These are phyloP conservation scores for Ettlia oleoabundans DNA, from an alignment of 139 green algal species.

Conservation along the genomic window DNA sequence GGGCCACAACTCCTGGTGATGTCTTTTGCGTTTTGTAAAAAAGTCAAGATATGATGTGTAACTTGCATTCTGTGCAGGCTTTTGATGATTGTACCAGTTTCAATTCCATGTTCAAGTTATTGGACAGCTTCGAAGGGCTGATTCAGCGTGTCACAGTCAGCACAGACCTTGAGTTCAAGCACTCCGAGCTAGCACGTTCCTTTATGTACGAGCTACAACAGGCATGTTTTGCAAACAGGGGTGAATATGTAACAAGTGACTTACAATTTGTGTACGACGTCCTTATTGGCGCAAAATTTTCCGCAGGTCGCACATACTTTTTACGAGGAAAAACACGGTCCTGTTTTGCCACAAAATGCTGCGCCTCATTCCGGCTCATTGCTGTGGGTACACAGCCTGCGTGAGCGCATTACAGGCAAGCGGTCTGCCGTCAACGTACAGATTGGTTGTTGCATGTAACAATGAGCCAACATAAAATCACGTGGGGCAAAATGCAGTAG, in stretches of 20 bases:
- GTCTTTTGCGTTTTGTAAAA: too few species aligned
- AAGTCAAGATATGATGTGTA: too few species aligned
- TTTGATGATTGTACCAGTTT: slow-evolving; percentile 89
- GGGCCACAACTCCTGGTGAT: not conserved
- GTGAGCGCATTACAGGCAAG: slow-evolving; percentile 70
- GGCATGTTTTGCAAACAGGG: too few species aligned
- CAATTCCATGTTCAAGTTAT: slow-evolving; percentile 86
- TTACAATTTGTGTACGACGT: too few species aligned
- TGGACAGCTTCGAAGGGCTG: slow-evolving; percentile 90
- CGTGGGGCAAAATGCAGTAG: too few species aligned
- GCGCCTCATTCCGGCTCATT: slow-evolving; percentile 73
- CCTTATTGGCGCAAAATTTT: too few species aligned
- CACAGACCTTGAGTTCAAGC: slow-evolving; percentile 79
- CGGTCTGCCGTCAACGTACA: too few species aligned
- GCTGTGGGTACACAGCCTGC: slow-evolving; percentile 82
- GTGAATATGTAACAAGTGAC: too few species aligned
- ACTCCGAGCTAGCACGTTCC: slow-evolving; percentile 55
- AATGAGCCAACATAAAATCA: too few species aligned
- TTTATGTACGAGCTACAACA: slow-evolving; percentile 73
- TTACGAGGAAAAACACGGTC: slow-evolving; percentile 46
- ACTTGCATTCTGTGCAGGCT: slow-evolving; percentile 49
- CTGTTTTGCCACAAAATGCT: slow-evolving; percentile 54
- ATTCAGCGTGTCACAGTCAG: slow-evolving; percentile 87
- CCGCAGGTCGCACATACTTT: slow-evolving; percentile 70
- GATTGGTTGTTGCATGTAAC: too few species aligned